phyloP scores from a whole-genome alignment of 495 filamentous ascomycete genomes.

The Cudoniella acicularis region DNA sequence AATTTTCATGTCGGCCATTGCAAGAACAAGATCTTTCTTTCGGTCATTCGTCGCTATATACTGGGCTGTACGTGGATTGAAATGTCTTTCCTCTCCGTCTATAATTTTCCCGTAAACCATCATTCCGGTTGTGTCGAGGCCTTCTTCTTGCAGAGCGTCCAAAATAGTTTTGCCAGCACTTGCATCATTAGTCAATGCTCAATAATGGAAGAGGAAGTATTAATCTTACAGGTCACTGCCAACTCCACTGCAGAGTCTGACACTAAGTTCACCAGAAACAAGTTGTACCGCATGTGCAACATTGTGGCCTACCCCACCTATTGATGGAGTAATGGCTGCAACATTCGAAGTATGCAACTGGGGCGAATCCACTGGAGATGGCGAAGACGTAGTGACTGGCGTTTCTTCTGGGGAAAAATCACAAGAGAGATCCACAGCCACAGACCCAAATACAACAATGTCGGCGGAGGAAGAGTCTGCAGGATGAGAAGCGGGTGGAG shows the following conservation, averaged over 20 bases:
- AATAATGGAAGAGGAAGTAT: background rate
- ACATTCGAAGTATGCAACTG: constrained; percentile 81
- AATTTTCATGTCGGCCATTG: constrained; percentile 94
- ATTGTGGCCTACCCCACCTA: constrained; percentile 95
- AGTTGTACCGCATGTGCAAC: constrained; percentile 74
- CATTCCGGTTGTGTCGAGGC: constrained; percentile 62
- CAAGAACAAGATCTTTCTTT: constrained; percentile 74
- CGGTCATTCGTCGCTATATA: constrained; percentile 87
- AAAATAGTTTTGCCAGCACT: constrained; percentile 67
- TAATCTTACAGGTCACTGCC: constrained; percentile 63
- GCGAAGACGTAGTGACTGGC: background rate
- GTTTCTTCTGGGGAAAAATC: constrained; percentile 50
- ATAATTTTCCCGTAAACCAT: constrained; percentile 38
- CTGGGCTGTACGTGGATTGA: constrained; percentile 65
- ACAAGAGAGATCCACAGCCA: constrained; percentile 85
- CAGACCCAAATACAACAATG: constrained; percentile 82
- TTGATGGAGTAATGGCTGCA: constrained; percentile 68
- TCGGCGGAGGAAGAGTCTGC: constrained; percentile 33
- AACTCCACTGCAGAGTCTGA: constrained; percentile 71
- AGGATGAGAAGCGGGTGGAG: too few relatives aligned
- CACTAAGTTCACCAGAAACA: constrained; percentile 35
- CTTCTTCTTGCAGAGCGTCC: constrained; percentile 52
- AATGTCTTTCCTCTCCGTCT: background rate
- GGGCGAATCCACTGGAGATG: constrained; percentile 38
- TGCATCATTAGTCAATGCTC: constrained; percentile 12